A percentile compares a stretch with the other conserved stretches of the same genome.
These are phyloP conservation scores for Podila epigama DNA, from an alignment of 192 early-diverging fungal genomes.

Conservation along the genomic window DNA sequence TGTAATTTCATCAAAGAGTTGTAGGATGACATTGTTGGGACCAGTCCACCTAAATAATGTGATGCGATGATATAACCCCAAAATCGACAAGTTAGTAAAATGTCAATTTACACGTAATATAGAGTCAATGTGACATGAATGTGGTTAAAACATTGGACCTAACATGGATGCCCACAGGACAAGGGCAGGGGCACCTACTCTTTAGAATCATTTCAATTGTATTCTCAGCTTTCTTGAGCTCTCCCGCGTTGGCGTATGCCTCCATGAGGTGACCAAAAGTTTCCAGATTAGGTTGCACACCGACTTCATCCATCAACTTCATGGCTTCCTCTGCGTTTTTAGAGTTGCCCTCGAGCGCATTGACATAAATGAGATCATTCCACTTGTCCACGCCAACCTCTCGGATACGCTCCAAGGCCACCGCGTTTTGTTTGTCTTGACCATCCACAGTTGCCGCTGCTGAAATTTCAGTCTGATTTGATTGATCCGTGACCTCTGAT, in stretches of 20 bases:
- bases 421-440: conserved; percentile 1
- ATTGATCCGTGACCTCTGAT: not conserved
- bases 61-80: no score
- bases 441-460: not conserved
- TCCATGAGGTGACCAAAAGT: conserved; percentile 83
- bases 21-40: conserved; percentile 16
- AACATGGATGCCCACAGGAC: not conserved
- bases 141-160: conserved; percentile 7
- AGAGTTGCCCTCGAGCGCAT: conserved; percentile 28
- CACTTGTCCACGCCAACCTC: conserved; percentile 27
- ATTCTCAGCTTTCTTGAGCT: conserved; percentile 65
- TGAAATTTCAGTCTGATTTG: not conserved
- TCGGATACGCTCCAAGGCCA: conserved; percentile 16
- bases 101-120: no score
- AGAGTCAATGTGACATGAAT: no score
- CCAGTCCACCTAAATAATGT: conserved; percentile 14
- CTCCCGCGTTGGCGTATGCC: conserved; percentile 72
- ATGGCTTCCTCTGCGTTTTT: conserved; percentile 37
- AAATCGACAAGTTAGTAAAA: no score
- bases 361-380: conserved; percentile 39
- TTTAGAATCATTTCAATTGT: conserved; percentile 71
- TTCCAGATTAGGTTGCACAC: conserved; percentile 69
- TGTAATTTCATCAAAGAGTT: conserved; percentile 38
- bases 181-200: conserved; percentile 12
- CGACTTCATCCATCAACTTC: conserved; percentile 58